Base-by-base conservation (phyloP, 2,329 filamentous ascomycete species). In the Curvularia sp. region DNA sequence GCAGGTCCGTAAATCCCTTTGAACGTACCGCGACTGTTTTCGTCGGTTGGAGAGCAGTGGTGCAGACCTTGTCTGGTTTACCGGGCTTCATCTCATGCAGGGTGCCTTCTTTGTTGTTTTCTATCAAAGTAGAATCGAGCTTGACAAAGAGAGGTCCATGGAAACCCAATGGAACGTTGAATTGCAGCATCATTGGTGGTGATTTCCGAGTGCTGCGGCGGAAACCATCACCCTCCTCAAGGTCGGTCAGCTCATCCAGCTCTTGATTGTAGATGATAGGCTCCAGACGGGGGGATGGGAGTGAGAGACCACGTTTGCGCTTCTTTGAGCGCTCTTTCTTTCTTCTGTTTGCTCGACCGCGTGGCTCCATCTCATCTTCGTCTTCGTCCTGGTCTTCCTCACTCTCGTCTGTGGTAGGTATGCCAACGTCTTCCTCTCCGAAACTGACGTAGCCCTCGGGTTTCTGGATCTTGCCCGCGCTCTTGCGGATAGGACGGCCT, bases 111-210 rank as follows among this genome's bases (percentile, higher is more conserved):
- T 60, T 53, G 6, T 53, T 57, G 13, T 43, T 55, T 4, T 64
- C 60, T 18, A 73, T 32, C 15, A 75, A 43, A n/a, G 53, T 57
- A 9, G 63, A 63, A 53, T 81, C 76, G 15, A 82, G 66, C 51
- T 78, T 77, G 49, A 82, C 72, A 21, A 78, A 69, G 45, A 82
- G 70, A 3, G 80, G 80, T n/a, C 80, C 80, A 65, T 77, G 71
- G 61, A 80, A 80, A 10, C 79, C 80, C 2, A 74, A 63, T 8
- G 80, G 80, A 6, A 82, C 73, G 57, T 81, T 80, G 72, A 83
- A 75, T n/a, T 78, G 80, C 25, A 82, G 65, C 28, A 75, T 73
- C 36, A 81, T 65, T 0, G 77, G 70, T 13, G 68, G 43, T 39
- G 62, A 60, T 52, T 67, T 66, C 4, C 53, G 46, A 15, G 55